These are phyloP conservation scores for Phytopythium oedochilum DNA, from an alignment of 352 stramenopile genomes.

Conservation along the genomic window DNA sequence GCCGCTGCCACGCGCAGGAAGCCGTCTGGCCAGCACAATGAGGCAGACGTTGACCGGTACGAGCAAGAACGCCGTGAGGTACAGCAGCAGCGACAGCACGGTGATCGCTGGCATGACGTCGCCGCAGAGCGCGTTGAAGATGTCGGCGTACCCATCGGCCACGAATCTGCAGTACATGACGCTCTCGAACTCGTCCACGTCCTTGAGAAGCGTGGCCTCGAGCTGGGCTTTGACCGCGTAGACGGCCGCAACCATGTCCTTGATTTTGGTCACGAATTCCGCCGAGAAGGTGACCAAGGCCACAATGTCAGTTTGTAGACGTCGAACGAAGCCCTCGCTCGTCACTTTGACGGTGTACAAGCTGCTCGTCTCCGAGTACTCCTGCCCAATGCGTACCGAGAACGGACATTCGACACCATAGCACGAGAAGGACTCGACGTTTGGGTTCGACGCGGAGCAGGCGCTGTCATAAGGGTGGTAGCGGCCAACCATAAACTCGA, in stretches of 20 bases:
- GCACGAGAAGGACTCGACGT: neutral
- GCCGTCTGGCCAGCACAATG: conserved; percentile 59
- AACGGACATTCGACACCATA: conserved; percentile 10
- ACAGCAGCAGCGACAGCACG: conserved; percentile 76
- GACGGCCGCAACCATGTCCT: conserved; percentile 27
- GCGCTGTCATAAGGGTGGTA: neutral
- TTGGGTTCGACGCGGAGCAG: neutral
- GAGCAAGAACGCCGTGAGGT: conserved; percentile 58
- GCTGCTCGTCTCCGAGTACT: conserved; percentile 10
- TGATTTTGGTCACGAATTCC: conserved; percentile 45
- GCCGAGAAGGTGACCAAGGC: conserved; percentile 20
- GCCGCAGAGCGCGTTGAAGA: conserved; percentile 49
- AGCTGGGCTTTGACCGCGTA: conserved; percentile 36
- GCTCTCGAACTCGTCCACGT: conserved; percentile 48
- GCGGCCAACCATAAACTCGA: conserved; percentile 11
- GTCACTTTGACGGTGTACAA: conserved; percentile 13
- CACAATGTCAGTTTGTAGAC: conserved; percentile 27
- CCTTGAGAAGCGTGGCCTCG: conserved; percentile 37
- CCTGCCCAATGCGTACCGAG: conserved; percentile 9
- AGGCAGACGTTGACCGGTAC: conserved; percentile 64
- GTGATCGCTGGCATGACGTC: conserved; percentile 63
- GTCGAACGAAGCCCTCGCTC: conserved; percentile 19
- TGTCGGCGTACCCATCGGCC: conserved; percentile 30
- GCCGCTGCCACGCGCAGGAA: conserved; percentile 47
- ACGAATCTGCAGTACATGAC: conserved; percentile 67